Evolutionary conservation across 306 rosid species (phyloP).

Genomic region (Dalbergia oliveri): DNA sequence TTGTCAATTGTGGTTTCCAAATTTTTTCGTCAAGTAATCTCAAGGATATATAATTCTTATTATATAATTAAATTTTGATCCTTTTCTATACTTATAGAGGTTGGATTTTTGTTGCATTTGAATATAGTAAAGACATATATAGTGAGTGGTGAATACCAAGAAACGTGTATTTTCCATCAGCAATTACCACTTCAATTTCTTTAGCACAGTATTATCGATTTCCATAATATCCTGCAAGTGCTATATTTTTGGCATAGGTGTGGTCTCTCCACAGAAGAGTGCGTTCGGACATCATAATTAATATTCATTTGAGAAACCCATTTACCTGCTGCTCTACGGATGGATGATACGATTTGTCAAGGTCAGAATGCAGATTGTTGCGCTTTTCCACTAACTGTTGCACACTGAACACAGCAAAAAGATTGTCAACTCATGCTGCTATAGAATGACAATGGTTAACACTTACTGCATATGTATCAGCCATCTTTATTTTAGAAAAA

Average conservation of each 20-base stretch:
- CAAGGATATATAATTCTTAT: not conserved
- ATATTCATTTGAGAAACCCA: not conserved
- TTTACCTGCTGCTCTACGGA: conserved; percentile 15
- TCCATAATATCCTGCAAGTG: no score
- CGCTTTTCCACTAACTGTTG: conserved; percentile 5
- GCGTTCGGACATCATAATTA: no score
- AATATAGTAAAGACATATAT: not conserved
- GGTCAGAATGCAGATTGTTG: not conserved
- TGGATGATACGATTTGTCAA: not conserved
- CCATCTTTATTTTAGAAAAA: no score
- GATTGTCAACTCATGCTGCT: no score
- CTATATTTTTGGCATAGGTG: no score
- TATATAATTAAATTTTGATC: not conserved
- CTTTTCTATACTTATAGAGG: not conserved
- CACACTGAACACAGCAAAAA: not conserved
- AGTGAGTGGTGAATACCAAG: not conserved
- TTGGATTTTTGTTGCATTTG: not conserved
- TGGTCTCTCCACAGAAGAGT: no score
- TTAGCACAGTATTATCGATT: no score
- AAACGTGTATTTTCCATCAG: no score
- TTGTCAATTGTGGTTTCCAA: not conserved
- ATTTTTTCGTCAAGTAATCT: not conserved
- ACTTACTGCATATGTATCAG: no score
- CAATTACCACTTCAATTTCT: no score
- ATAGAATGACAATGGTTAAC: no score